Evolutionary conservation across 352 stramenopile genomes (phyloP), one percentile per base, ranked within the genome.

Genomic region (Phytophthora sp.): DNA sequence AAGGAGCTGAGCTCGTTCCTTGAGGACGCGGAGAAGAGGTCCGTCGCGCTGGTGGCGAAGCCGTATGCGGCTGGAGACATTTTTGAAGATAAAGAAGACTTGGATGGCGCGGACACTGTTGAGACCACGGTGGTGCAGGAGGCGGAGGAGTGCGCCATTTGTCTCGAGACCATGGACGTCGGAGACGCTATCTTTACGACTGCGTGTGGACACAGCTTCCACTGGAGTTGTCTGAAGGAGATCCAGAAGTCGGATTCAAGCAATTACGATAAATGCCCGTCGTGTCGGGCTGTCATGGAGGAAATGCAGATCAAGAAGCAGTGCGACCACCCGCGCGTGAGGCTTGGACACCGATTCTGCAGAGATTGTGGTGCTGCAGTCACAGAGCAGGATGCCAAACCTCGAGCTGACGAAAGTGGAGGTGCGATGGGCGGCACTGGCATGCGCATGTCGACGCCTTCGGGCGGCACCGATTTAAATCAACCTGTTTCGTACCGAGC

Each of bases 241-340:
- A 95, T 94, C 37, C 84, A 93, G 62, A 74, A 70, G 15, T 94
- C 84, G 20, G 82, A 91, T 46, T 79, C 78, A 26, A 89, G 81
- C 35, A 95, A 95, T 42, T 92, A 87, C 37, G 87, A 95, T 64
- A 91, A 94, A 41, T 95, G 87, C 24, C 87, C 87, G 15, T 93
- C 87, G 27, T 95, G 87, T 54, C 83, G 87, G 31, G 55, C 83
- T 2, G 82, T 62, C 10, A 91, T 95, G 87, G 56, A 62, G 21
- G 87, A 95, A 55, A 87, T 95, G 72, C 82, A 95, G 53, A 75
- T 92, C 32, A 92, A 91, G 66, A 89, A 92, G 68, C 70, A 87
- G 44, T 95, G 87, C 52, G 84, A 95, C 54, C 87, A 95, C 57
- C 87, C 87, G 20, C 84, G 87, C n/a, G 87, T 95, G 48, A 82